Evolutionary conservation across 1,284 basidiomycete genomes (phyloP), one percentile per base, ranked within the genome.

Genomic region (Rhodotorula sp.): DNA sequence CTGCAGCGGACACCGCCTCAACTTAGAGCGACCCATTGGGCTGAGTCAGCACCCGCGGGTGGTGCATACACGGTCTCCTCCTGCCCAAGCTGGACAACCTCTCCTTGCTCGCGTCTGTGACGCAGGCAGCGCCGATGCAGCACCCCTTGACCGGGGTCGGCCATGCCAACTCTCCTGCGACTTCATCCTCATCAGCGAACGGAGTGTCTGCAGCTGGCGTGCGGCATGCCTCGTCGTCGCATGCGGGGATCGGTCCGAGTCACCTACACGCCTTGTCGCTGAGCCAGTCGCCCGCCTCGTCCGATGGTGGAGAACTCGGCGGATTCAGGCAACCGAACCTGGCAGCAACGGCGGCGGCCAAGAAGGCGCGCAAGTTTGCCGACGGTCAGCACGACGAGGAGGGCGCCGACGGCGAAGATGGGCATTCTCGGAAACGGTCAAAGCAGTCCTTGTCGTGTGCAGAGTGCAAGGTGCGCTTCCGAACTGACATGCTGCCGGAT

Each of bases 391-490:
- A 43, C 15, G 29, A 20, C 10, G 62, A 62, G 5, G 62, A 23
- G 5, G 47, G 26, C 16, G 31, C 15, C 6, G 29, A 15, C 29
- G 63, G 43, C 31, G 56, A 47, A 43, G 49, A 56, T 26, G 69
- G 48, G 0, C 29, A 20, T 6, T 58, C 58, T 5, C 5, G 31
- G 10, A 65, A 57, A 57, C 23, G 43, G 21, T 15, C 58, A 12
- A 72, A 69, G 58, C 70, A 72, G 57, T 43, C 57, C 15, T n/a
- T 72, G 15, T 59, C 54, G 10, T 73, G 72, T 52, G 58, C 49
- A 26, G 72, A 73, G 23, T 73, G 72, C 72, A 73, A 73, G 65
- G 72, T 73, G 39, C 18, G 58, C 52, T 16, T 21, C 26, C 39
- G 20, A n/a, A 5, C 4, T 6, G 20, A 8, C 21, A 18, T 21